These are phyloP conservation scores for Leccinum disarticulatum DNA, from an alignment of 768 basidiomycete genomes.

Conservation along the genomic window DNA sequence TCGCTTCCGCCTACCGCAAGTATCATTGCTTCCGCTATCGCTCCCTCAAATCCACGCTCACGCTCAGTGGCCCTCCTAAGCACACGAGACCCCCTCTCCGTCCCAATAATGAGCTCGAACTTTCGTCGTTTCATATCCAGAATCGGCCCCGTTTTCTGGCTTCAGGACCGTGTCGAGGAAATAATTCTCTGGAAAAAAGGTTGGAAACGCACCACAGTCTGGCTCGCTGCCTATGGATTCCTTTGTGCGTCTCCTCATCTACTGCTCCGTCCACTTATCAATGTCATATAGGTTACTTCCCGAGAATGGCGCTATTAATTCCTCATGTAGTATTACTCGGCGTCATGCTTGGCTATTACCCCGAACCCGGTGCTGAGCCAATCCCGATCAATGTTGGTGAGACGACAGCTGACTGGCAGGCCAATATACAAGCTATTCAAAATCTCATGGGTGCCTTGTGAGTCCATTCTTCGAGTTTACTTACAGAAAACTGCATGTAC, in stretches of 20 bases:
- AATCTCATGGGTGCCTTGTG: conserved; percentile 87
- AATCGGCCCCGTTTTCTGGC: conserved; percentile 82
- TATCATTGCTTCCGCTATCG: conserved; percentile 21
- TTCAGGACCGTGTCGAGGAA: conserved; percentile 87
- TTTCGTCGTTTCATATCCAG: conserved; percentile 79
- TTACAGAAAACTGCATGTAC: background rate
- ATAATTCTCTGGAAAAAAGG: conserved; percentile 79
- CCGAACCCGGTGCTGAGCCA: conserved; percentile 36
- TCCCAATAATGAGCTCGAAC: conserved; percentile 62
- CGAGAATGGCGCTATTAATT: conserved; percentile 65
- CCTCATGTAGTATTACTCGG: conserved; percentile 64
- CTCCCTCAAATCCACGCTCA: conserved; percentile 21
- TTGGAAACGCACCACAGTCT: conserved; percentile 67
- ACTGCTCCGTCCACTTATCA: background rate
- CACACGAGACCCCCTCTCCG: conserved; percentile 66
- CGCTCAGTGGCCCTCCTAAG: conserved; percentile 41
- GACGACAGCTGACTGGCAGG: conserved; percentile 77
- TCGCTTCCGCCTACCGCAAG: conserved; percentile 10
- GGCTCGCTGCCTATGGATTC: conserved; percentile 77
- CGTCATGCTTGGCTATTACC: conserved; percentile 67
- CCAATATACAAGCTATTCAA: conserved; percentile 86
- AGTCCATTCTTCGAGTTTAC: conserved; percentile 24
- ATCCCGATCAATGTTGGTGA: conserved; percentile 46
- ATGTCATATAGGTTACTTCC: conserved; percentile 63
- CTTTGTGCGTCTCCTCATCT: conserved; percentile 56